phyloP scores from a whole-genome alignment of 2,329 filamentous ascomycete genomes.

The Penicillium sp. region DNA sequence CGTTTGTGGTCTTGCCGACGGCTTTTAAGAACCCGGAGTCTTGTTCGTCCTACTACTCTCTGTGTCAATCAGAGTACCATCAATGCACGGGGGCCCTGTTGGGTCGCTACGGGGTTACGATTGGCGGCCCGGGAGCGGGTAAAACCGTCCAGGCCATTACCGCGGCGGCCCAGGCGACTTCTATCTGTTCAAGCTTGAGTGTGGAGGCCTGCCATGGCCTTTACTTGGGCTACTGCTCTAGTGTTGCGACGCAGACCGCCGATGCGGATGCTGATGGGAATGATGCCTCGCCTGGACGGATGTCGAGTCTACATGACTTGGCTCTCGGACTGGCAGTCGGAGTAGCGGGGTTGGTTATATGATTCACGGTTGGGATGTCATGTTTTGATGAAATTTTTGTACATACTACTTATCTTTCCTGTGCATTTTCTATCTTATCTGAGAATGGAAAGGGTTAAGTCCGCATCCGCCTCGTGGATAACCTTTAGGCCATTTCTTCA shows the following conservation, averaged over 20 bases:
- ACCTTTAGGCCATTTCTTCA: too few relatives aligned
- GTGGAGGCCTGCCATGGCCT: slow-evolving; percentile 48
- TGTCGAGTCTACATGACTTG: slow-evolving; percentile 43
- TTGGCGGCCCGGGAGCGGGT: slow-evolving; percentile 49
- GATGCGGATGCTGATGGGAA: slow-evolving; percentile 28
- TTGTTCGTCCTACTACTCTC: slow-evolving; percentile 54
- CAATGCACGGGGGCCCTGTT: slow-evolving; percentile 46
- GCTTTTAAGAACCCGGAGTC: slow-evolving; percentile 50
- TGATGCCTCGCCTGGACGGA: slow-evolving; percentile 27
- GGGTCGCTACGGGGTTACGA: slow-evolving; percentile 51
- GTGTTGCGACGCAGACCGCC: slow-evolving; percentile 29
- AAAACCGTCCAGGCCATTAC: slow-evolving; percentile 48
- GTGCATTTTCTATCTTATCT: slow-evolving; percentile 5
- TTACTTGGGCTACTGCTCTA: slow-evolving; percentile 46
- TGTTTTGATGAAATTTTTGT: slow-evolving; percentile 6
- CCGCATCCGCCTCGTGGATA: too few relatives aligned
- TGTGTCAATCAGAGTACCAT: slow-evolving; percentile 49
- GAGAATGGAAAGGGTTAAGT: too few relatives aligned
- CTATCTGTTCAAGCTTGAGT: slow-evolving; percentile 48
- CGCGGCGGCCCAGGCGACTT: slow-evolving; percentile 40
- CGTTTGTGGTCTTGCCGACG: slow-evolving; percentile 53
- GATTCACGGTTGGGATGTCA: slow-evolving; percentile 19
- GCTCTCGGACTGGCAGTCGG: slow-evolving; percentile 44
- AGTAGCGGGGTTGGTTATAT: slow-evolving; percentile 45
- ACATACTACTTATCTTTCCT: slow-evolving; percentile 10